Base-by-base conservation (phyloP, 805 yeast species). In the Nakazawaea wyomingensis region DNA sequence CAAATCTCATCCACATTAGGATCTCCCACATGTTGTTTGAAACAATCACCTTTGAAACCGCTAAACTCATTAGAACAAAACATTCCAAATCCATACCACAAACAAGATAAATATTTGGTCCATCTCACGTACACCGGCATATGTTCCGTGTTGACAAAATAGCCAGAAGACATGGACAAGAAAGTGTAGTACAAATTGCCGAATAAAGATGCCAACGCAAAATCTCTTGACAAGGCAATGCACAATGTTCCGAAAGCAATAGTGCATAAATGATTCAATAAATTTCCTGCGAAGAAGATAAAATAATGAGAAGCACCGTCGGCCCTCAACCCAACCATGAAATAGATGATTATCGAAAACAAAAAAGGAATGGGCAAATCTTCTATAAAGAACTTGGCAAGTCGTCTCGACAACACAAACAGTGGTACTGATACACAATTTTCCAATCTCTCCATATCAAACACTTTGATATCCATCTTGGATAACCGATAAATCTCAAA, bases 71-170 rank as follows among this genome's bases (percentile, higher is more conserved):
- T 83, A 0, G 89, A 71, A 32, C 73, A 53, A 44, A 81, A 54
- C 2, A 80, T 80, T 2, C 93, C 93, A 60, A 83, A 84, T 0
- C 80, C 81, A 55, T 83, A 87, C 86, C 90, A 88, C 41, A 82
- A 69, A 55, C 76, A 84, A 0, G 91, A 81, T 44, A 81, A 65
- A 59, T 84, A 87, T 55, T 82, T 85, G 4, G 82, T 72, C 96
- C 96, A 87, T 28, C 87, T 69, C 7, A 87, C 95, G 54, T 88
- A 88, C 1, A 85, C 95, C 0, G 95, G 95, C 79, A 86, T 72
- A 1, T 76, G 70, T 6, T 69, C 66, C 1, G 89, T 77, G 57
- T 86, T 85, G 18, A 82, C 84, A 54, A 83, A 86, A 60, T 77
- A 85, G 1, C 96, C 96, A 58, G 87, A 81, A 0, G 87, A 86